Evolutionary conservation across 179 eudicot genomes (phyloP), one percentile per base, ranked within the genome.

Genomic region (Nepenthes alata): DNA sequence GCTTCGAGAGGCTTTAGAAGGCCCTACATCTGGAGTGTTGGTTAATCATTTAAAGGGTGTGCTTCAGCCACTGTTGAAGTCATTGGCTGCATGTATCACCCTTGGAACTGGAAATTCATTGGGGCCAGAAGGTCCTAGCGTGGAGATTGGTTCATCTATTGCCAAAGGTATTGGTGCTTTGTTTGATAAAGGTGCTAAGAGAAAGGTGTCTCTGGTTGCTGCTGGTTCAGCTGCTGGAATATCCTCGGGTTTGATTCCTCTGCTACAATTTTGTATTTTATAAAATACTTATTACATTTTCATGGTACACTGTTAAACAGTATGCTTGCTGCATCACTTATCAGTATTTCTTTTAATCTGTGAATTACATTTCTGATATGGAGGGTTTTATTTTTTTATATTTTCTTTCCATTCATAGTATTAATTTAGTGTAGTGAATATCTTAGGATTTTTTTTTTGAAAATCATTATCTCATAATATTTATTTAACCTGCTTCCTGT

Each of bases 51-150:
- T 78, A 49, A 83, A 76, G 55, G 79, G 76, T 41, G 79, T 71
- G 8, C 61, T 87, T 58, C 70, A 79, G 63, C 95, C 91, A 67
- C 51, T 93, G 49, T 64, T 93, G 63, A 89, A 80, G 81, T 70
- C 95, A 50, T 5, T 89, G 68, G 93, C 98, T 65, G 98, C 98
- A 39, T 83, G 88, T 60, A 57, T 89, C 61, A 93, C 98, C 64
- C 84, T 93, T 35, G 98, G 97, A 62, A 93, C 98, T 0, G 98
- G 98, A 51, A 93, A 93, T 72, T 87, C 98, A 10, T 69, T 93
- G 62, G 98, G 98, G 10, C 98, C 98, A 4, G 98, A 93, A 82
- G 98, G 98, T 64, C 98, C 98, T 8, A 85, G 98, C 67, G 98
- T 93, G 44, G 98, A 93, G 72, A 89, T 93, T 55, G 98, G 98